phyloP scores from a whole-genome alignment of 2,329 filamentous ascomycete species.

The Coniochaeta sp. region DNA sequence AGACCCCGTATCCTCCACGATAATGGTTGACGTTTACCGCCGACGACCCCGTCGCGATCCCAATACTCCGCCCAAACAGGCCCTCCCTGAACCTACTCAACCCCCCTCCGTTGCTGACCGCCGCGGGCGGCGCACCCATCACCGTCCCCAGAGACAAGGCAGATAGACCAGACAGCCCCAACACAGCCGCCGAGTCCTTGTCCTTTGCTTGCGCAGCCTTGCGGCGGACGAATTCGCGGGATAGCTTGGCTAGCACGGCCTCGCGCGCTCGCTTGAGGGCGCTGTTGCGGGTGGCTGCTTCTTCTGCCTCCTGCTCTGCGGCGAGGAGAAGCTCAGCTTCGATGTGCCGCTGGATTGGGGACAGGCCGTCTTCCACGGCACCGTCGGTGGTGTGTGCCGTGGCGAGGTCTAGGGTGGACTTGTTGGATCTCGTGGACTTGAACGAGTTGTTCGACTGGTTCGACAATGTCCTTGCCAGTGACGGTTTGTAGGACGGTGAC shows the following conservation, averaged over 20 bases:
- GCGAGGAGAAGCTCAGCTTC: constrained; percentile 43
- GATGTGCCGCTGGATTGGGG: constrained; percentile 50
- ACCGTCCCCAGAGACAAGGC: constrained; percentile 12
- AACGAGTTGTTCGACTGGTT: constrained; percentile 2
- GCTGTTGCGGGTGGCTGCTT: constrained; percentile 44
- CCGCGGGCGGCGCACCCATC: constrained; percentile 15
- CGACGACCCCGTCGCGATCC: neutral
- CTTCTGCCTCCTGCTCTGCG: constrained; percentile 41
- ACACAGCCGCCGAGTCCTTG: constrained; percentile 23
- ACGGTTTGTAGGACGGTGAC: constrained; percentile 6
- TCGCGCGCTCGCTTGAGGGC: constrained; percentile 53
- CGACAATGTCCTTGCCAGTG: neutral
- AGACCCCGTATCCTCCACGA: neutral
- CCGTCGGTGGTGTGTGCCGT: constrained; percentile 11
- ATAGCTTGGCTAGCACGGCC: constrained; percentile 51
- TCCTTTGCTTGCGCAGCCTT: constrained; percentile 13
- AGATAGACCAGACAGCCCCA: constrained; percentile 19
- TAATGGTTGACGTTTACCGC: neutral
- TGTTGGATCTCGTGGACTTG: constrained; percentile 3
- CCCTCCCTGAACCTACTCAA: constrained; percentile 32
- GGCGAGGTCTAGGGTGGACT: constrained; percentile 1
- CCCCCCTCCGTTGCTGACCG: constrained; percentile 21
- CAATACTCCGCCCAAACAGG: constrained; percentile 29
- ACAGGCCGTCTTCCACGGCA: constrained; percentile 36
- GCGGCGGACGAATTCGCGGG: constrained; percentile 36